Evolutionary conservation across 2,329 filamentous ascomycete genomes (phyloP), one percentile per base, ranked within the genome.

Genomic region (Anthostomella pinea): DNA sequence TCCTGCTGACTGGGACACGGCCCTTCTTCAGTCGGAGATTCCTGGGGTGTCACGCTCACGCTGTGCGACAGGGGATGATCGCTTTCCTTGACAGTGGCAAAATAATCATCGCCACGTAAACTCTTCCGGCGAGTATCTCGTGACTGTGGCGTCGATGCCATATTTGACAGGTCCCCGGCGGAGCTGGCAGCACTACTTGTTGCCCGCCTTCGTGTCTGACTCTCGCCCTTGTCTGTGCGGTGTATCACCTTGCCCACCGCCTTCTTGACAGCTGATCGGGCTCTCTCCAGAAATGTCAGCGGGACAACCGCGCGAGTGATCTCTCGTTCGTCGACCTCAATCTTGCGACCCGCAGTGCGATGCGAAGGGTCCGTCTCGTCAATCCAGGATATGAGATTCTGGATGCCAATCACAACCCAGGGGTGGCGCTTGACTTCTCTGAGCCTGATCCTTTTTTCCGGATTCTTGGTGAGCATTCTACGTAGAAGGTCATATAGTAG

Each of bases 391-490:
- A 79, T 69, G 23, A 83, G 77, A 50, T 95, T 83, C 21, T 78
- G 68, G 29, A 97, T 77, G 46, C 85, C 89, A 39, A 83, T 72
- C 1, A 91, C 72, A 11, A 97, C 84, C 93, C 93, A 98, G 5
- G 84, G 83, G 58, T 98, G 93, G 42, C 86, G 83, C 62, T 97
- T 97, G 54, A 97, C 91, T 52, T 96, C 91, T 42, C 83, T 81
- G 33, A 98, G 70, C 6, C 87, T 85, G 53, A 98, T 96, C 24
- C 93, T 82, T 63, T 90, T 83, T 19, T 85, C 75, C 1, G 91
- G 90, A 56, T 97, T 88, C 65, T 97, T 98, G 50, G 77, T 83
- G 39, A 98, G 74, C 67, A 98, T 81, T 48, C 82, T 79, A 31
- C 70, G 73, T 18, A 98, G 66, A 9, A 98, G 72, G 58, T 98